phyloP scores from a whole-genome alignment of 257 asterid genomes.

The Gardenia jasminoides region DNA sequence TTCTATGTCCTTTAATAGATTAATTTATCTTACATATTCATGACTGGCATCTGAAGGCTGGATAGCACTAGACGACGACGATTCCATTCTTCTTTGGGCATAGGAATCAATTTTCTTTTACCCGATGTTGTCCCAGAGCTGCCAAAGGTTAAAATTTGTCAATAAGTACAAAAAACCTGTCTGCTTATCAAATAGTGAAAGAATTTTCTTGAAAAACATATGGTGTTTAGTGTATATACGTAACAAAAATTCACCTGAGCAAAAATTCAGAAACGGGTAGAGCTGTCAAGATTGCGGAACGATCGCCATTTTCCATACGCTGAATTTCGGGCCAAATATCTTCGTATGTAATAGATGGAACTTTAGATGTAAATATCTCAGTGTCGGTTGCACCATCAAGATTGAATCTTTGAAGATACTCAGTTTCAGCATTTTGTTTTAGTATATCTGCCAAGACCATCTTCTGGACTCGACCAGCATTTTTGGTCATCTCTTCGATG shows the following conservation, averaged over 20 bases:
- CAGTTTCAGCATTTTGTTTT: conserved; percentile 11
- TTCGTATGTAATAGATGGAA: conserved; percentile 12
- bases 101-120: conserved; percentile 43
- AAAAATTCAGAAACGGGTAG: conserved; percentile 40
- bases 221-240: too few species aligned
- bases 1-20: too few species aligned
- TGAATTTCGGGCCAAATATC: conserved; percentile 31
- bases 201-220: too few species aligned
- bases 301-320: conserved; percentile 40
- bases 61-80: conserved; percentile 43
- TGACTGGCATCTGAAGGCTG: conserved; percentile 43
- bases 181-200: too few species aligned
- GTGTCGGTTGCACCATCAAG: conserved; percentile 11
- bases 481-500: conserved; percentile 16
- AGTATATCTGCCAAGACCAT: conserved; percentile 13
- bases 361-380: conserved; percentile 5
- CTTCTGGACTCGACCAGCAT: conserved; percentile 9
- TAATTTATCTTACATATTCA: conserved; percentile 29
- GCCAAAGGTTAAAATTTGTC: not conserved
- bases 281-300: conserved; percentile 40
- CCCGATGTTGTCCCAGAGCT: conserved; percentile 52
- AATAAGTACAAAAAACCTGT: too few species aligned
- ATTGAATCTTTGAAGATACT: conserved; percentile 10
- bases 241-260: conserved; percentile 24
- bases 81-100: conserved; percentile 32